A percentile compares a stretch with the other conserved stretches of the same genome.
These are phyloP conservation scores for Staphylotrichum tortipilum DNA, from an alignment of 495 filamentous ascomycete genomes.

Conservation along the genomic window DNA sequence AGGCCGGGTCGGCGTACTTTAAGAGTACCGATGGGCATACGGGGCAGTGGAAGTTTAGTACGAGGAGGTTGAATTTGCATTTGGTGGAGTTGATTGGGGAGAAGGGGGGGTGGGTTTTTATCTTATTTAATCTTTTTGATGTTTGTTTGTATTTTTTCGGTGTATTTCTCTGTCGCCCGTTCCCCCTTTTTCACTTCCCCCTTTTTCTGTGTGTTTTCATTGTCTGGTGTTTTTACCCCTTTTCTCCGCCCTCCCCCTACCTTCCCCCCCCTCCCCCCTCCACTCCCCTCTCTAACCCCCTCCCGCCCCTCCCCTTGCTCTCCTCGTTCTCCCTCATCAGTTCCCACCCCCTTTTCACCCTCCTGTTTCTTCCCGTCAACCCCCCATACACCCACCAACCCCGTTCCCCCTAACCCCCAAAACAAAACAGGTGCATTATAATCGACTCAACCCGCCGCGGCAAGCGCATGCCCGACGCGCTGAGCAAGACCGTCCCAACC, in stretches of 20 bases:
- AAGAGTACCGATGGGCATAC: conserved; percentile 96
- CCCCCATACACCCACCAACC: neutral
- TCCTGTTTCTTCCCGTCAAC: neutral
- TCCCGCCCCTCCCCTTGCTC: no score
- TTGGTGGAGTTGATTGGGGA: conserved; percentile 54
- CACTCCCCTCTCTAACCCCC: no score
- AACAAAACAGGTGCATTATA: conserved; percentile 81
- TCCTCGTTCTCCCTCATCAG: no score
- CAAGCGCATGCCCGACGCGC: conserved; percentile 90
- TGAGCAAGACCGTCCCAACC: conserved; percentile 88
- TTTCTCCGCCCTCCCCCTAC: no score
- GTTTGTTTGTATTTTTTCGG: neutral
- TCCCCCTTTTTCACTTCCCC: no score
- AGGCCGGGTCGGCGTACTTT: conserved; percentile 76
- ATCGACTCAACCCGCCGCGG: conserved; percentile 92
- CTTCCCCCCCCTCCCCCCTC: no score
- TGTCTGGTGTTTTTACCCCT: no score
- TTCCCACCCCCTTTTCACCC: neutral
- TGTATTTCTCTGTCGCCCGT: neutral
- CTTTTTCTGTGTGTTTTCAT: no score
- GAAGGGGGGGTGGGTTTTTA: conserved; percentile 53
- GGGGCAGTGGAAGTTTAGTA: conserved; percentile 81
- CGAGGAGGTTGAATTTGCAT: conserved; percentile 74
- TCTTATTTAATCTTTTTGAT: neutral
- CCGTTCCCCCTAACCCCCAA: no score